Percentiles rank a stretch among this genome's conserved stretches.
Evolutionary conservation across 495 filamentous ascomycete species (phyloP).

Genomic region (Neurospora sp.): DNA sequence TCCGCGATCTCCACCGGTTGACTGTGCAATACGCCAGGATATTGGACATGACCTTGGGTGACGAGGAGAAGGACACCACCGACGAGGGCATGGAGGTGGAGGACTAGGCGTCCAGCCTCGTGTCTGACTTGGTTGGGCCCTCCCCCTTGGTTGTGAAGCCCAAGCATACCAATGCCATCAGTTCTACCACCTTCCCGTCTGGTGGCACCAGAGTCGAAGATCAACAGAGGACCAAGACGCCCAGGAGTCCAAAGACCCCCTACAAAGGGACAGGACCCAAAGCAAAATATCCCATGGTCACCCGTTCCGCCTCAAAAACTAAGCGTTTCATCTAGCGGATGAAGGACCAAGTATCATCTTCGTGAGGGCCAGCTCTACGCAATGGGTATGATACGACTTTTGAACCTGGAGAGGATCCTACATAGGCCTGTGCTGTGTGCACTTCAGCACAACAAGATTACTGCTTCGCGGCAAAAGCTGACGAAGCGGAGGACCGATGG

Average conservation of each 20-base stretch:
- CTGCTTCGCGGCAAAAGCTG: background rate
- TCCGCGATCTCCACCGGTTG: constrained; percentile 79
- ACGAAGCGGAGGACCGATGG: background rate
- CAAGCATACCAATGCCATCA: background rate
- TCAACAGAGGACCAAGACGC: background rate
- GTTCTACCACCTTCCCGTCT: background rate
- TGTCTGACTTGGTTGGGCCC: background rate
- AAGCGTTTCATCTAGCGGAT: background rate
- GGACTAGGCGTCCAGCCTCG: constrained; percentile 5
- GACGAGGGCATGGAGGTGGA: constrained; percentile 17
- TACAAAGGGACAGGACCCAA: background rate
- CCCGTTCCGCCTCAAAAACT: background rate
- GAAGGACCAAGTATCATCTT: background rate
- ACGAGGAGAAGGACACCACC: constrained; percentile 20
- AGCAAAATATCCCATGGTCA: background rate
- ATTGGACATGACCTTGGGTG: constrained; percentile 53
- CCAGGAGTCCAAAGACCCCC: background rate
- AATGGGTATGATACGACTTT: background rate
- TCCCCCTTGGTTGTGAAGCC: background rate
- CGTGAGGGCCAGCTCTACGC: background rate
- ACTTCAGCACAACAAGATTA: background rate
- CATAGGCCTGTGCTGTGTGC: background rate
- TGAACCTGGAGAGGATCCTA: background rate
- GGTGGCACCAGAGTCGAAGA: background rate
- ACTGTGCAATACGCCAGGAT: constrained; percentile 84